Base-by-base conservation (phyloP, 257 asterid species). In the Primulina huaijiensis region DNA sequence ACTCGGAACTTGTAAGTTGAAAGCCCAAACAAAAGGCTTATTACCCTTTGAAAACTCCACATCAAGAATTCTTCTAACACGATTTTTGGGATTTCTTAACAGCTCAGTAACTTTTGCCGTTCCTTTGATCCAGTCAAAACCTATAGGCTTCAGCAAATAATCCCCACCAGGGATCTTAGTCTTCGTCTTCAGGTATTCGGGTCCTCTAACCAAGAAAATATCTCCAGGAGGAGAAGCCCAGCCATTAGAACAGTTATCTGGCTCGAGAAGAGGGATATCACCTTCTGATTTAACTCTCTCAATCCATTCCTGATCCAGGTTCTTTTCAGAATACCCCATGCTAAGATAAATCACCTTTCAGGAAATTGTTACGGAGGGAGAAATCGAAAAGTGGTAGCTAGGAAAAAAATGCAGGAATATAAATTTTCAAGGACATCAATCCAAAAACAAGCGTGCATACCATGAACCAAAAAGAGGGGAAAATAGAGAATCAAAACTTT, bases 141-240 rank as follows among this genome's bases (percentile, higher is more conserved):
- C 98, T 27, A 92, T 82, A 25, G 95, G 94, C 73, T 87, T 83
- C 62, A 89, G 86, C 73, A 92, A 90, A 79, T 84, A 89, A 43
- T 87, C 82, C 6, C 93, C 90, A 65, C 86, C 92, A 6, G 87
- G 94, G 69, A 83, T 77, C 76, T 92, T 92, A 53, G 55, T 78
- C 78, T 75, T 88, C 3, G 88, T 88, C 69, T 78, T 77, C 37
- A 85, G 83, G 79, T 86, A 92, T 16, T 86, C 83, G 17, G 89
- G 85, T 8, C 98, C 96, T 85, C 98, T 81, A 38, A 92, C 93
- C 85, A 62, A 71, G 86, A 92, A 92, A 67, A 55, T 29, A 62
- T 85, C 82, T 62, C 94, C 95, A 0, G 84, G 86, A 38, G 96
- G 96, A 74, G 95, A 87, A 69, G 96, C 82, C 98, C 98, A 92